phyloP scores from a whole-genome alignment of 75 land plant genomes.

The Selaginella moellendorffii region DNA sequence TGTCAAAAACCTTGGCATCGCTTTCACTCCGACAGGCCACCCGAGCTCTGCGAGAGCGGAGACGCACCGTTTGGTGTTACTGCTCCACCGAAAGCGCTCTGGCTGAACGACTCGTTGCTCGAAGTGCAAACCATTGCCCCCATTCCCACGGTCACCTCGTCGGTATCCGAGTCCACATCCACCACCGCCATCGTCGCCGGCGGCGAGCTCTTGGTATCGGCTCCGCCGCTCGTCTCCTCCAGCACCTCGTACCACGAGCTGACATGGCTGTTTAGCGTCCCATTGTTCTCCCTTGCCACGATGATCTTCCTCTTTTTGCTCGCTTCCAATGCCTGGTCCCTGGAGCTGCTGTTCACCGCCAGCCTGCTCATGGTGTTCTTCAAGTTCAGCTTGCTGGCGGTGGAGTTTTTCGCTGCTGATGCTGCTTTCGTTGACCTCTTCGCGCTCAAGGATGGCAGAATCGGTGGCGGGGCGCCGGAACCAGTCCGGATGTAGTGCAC shows the following conservation, averaged over 20 bases:
- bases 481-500: constrained; percentile 45
- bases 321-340: background rate
- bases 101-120: background rate
- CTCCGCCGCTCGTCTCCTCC: background rate
- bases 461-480: constrained; percentile 12
- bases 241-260: background rate
- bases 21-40: too few species aligned
- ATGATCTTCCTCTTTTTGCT: background rate
- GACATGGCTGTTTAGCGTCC: too few species aligned
- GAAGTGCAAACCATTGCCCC: background rate
- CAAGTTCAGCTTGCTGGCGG: background rate
- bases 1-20: too few species aligned
- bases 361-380: background rate
- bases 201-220: too few species aligned
- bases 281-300: background rate
- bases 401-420: background rate
- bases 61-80: background rate
- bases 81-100: background rate
- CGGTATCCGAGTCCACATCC: background rate
- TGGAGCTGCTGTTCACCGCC: too few species aligned
- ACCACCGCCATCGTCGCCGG: background rate
- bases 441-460: too few species aligned
- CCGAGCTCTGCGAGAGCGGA: background rate
- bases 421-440: background rate
- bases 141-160: background rate